A percentile compares a stretch with the other conserved stretches of the same genome.
Conservation (phyloP, 2,329 filamentous ascomycete genomes). For the Acrodontium crateriforme region DNA sequence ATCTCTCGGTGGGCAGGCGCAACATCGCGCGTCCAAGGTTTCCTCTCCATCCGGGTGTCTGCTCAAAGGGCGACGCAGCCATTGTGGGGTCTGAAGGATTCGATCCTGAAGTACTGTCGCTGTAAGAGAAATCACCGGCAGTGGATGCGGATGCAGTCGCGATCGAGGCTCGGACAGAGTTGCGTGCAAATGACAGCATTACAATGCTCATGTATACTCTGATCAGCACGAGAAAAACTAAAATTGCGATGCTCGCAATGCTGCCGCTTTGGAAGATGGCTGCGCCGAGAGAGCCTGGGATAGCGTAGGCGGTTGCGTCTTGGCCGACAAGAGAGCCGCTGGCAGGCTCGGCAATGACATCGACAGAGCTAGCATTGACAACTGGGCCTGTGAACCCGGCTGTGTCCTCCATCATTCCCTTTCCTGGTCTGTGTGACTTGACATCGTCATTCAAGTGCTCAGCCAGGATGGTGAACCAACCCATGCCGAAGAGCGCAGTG, state of each 20-base stretch:
- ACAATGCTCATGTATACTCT: slow-evolving; percentile 74
- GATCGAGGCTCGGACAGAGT: slow-evolving; percentile 58
- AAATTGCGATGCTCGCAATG: slow-evolving; percentile 64
- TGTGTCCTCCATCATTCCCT: slow-evolving; percentile 44
- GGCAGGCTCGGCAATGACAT: slow-evolving; percentile 37
- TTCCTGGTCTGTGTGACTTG: slow-evolving; percentile 31
- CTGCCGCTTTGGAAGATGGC: slow-evolving; percentile 52
- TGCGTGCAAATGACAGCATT: slow-evolving; percentile 68
- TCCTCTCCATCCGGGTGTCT: slow-evolving; percentile 67
- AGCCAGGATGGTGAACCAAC: slow-evolving; percentile 71
- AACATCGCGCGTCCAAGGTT: slow-evolving; percentile 69
- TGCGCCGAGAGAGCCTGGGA: slow-evolving; percentile 39
- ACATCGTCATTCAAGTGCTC: slow-evolving; percentile 35
- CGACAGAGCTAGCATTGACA: slow-evolving; percentile 42
- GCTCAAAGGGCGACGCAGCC: slow-evolving; percentile 60
- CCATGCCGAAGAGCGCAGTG: slow-evolving; percentile 66
- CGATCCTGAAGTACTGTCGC: slow-evolving; percentile 23
- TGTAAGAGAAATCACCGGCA: no score
- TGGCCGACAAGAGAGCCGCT: slow-evolving; percentile 35
- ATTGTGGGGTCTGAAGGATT: slow-evolving; percentile 29
- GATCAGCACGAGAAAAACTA: slow-evolving; percentile 58
- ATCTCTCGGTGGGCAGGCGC: slow-evolving; percentile 49
- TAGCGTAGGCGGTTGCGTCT: slow-evolving; percentile 37
- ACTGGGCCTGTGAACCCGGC: slow-evolving; percentile 52
- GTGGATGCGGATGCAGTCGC: slow-evolving; percentile 22